A percentile compares a stretch with the other conserved stretches of the same genome.
These are phyloP conservation scores for Takakia lepidozioides DNA, from an alignment of 225 moss, liverwort and hornwort species.

Conservation along the genomic window DNA sequence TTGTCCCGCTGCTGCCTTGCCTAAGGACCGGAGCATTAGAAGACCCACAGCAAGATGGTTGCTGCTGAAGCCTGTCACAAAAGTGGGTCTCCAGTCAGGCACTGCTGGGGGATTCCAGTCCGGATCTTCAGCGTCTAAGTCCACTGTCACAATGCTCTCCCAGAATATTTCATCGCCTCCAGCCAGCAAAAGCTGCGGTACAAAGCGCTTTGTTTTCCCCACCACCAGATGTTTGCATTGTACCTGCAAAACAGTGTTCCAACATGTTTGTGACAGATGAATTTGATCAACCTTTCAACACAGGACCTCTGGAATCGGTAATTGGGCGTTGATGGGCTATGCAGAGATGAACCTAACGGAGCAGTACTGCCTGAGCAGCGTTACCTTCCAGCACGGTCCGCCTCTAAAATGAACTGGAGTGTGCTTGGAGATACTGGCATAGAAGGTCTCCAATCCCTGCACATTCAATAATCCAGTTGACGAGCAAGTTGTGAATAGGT, in stretches of 20 bases:
- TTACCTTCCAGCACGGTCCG: too few relatives aligned
- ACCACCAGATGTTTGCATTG: conserved; percentile 34
- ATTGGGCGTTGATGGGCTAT: too few relatives aligned
- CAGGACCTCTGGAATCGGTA: too few relatives aligned
- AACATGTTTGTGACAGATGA: too few relatives aligned
- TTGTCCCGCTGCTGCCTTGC: conserved; percentile 30
- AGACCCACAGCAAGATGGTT: conserved; percentile 41
- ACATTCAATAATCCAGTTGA: background rate
- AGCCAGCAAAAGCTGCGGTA: conserved; percentile 9
- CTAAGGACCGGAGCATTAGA: conserved; percentile 45
- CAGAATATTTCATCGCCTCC: conserved; percentile 3
- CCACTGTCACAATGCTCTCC: conserved; percentile 6
- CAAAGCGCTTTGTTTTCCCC: conserved; percentile 24
- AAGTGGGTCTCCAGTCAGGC: conserved; percentile 36
- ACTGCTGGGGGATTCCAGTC: conserved; percentile 6
- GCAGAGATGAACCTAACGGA: too few relatives aligned
- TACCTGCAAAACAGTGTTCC: background rate
- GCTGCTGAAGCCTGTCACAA: conserved; percentile 51
- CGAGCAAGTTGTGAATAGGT: background rate
- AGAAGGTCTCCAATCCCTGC: background rate
- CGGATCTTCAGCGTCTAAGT: conserved; percentile 23
- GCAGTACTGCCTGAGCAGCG: background rate
- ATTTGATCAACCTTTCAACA: too few relatives aligned
- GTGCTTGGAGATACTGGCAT: too few relatives aligned
- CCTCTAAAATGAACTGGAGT: too few relatives aligned